Evolutionary conservation across 192 early-diverging fungal species (phyloP).

Genomic region (Coemansia sp.): DNA sequence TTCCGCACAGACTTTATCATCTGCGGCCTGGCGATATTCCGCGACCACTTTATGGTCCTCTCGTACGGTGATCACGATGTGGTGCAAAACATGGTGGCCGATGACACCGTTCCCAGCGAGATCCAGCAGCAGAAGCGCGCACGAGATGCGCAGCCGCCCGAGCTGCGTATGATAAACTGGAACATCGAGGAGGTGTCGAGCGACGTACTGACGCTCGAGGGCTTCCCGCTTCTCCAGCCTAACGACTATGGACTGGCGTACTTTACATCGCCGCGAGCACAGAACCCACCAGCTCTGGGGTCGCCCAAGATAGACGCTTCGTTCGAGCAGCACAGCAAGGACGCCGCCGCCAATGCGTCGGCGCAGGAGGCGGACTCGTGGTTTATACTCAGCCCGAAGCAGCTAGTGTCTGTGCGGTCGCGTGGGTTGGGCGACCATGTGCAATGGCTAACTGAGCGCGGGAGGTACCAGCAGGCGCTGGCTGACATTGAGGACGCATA

Average conservation of each 20-base stretch:
- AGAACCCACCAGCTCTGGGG: background rate
- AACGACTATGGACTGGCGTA: slow-evolving; percentile 91
- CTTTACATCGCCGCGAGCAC: slow-evolving; percentile 27
- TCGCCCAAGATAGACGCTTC: background rate
- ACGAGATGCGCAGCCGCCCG: slow-evolving; percentile 69
- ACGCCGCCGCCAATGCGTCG: background rate
- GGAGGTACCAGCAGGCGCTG: slow-evolving; percentile 79
- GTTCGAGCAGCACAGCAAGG: background rate
- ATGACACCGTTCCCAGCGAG: slow-evolving; percentile 8
- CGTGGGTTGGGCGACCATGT: slow-evolving; percentile 93
- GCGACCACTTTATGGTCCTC: slow-evolving; percentile 42
- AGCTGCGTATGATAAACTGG: slow-evolving; percentile 84
- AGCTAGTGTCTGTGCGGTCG: slow-evolving; percentile 84
- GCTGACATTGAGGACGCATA: slow-evolving; percentile 62
- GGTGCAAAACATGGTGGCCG: slow-evolving; percentile 8
- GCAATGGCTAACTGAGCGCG: slow-evolving; percentile 85
- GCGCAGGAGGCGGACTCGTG: slow-evolving; percentile 70
- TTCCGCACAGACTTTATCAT: slow-evolving; percentile 64
- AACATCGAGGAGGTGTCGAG: slow-evolving; percentile 83
- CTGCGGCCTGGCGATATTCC: slow-evolving; percentile 79
- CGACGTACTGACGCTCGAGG: slow-evolving; percentile 84
- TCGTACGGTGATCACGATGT: slow-evolving; percentile 44
- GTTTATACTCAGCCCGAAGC: slow-evolving; percentile 92
- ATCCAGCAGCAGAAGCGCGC: slow-evolving; percentile 16
- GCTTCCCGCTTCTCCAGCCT: slow-evolving; percentile 83